phyloP scores from a whole-genome alignment of 345 rosid genomes.

The Dovyalis caffra region DNA sequence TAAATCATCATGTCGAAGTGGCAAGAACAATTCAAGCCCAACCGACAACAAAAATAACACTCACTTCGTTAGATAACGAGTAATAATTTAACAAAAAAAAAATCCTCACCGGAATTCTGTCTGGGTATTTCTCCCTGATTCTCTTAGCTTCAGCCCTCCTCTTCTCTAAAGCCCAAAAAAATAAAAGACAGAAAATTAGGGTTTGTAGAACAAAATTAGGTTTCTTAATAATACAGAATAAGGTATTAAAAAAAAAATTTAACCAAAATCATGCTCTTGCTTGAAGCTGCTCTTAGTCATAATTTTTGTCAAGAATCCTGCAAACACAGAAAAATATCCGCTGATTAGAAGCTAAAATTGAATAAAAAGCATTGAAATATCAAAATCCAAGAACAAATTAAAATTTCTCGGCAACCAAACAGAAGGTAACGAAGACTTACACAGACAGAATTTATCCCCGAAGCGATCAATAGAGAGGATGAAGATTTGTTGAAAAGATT shows the following conservation, averaged over 20 bases:
- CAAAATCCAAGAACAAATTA: neutral
- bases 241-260: conserved; percentile 9
- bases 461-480: neutral
- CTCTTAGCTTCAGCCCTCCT: conserved; percentile 69
- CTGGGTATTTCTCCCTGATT: conserved; percentile 70
- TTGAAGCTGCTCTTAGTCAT: conserved; percentile 65
- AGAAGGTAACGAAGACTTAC: neutral
- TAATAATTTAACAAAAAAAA: neutral
- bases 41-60: too few relatives aligned
- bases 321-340: neutral
- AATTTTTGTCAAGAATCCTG: conserved; percentile 3
- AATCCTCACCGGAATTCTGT: conserved; percentile 63
- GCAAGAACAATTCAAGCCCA: neutral
- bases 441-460: neutral
- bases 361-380: neutral
- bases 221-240: neutral
- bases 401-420: neutral
- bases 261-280: conserved; percentile 65
- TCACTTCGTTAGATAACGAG: neutral
- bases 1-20: neutral
- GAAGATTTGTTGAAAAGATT: neutral
- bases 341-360: neutral
- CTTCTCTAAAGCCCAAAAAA: conserved; percentile 43
- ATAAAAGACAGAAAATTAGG: neutral
- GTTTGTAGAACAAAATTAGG: too few relatives aligned